phyloP scores from a whole-genome alignment of 305 asterid genomes.

The Solanum hybrid region DNA sequence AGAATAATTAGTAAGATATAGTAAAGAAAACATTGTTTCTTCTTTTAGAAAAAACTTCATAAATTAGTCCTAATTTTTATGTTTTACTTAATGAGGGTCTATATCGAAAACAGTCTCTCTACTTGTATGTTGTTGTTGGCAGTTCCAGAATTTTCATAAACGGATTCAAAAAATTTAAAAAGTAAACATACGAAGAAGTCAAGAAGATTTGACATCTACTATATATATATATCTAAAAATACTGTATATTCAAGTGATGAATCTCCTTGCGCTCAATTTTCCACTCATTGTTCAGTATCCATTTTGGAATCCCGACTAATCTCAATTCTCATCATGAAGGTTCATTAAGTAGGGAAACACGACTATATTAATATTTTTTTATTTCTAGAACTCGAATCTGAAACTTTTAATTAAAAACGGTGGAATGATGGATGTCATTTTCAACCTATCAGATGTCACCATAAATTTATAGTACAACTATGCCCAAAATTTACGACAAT shows the following conservation, averaged over 20 bases:
- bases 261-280: neutral
- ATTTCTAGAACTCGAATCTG: rapidly evolving
- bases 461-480: neutral
- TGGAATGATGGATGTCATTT: neutral
- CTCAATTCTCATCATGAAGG: neutral
- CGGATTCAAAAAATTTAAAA: neutral
- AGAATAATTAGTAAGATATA: neutral
- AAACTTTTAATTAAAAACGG: neutral
- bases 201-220: neutral
- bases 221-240: neutral
- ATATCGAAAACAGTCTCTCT: no score
- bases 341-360: neutral
- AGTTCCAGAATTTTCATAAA: neutral
- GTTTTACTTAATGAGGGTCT: neutral
- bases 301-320: neutral
- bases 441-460: neutral
- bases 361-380: neutral
- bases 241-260: neutral
- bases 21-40: neutral
- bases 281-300: rapidly evolving
- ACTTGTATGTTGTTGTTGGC: rapidly evolving
- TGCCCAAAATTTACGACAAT: neutral
- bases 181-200: neutral
- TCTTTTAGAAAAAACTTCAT: neutral
- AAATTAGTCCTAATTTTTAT: neutral